Evolutionary conservation across 768 basidiomycete genomes (phyloP).

Genomic region (Boletus patriciae): DNA sequence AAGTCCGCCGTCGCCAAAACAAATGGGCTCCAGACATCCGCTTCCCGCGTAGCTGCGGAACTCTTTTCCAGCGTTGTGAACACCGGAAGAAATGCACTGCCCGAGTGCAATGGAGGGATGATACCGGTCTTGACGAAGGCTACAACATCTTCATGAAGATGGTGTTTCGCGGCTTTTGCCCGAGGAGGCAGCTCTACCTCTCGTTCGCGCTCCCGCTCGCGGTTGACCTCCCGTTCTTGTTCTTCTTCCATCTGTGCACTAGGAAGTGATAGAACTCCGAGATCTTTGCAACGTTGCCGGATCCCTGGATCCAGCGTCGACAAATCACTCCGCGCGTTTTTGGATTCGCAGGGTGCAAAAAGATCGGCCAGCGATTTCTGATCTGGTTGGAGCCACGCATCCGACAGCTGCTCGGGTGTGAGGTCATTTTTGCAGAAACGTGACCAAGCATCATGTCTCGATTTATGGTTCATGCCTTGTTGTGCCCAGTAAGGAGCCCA

Average conservation of each 20-base stretch:
- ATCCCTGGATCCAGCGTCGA: not conserved
- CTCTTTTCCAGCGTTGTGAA: constrained; percentile 4
- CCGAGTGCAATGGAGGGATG: constrained; percentile 3
- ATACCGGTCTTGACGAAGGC: constrained; percentile 29
- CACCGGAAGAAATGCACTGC: constrained; percentile 23
- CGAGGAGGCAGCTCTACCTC: constrained; percentile 37
- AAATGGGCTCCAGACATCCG: constrained; percentile 12
- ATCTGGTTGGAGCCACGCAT: constrained; percentile 41
- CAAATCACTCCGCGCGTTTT: not conserved
- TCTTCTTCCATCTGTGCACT: constrained; percentile 38
- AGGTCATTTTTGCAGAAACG: not conserved
- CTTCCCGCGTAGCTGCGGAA: constrained; percentile 13
- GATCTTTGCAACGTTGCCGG: constrained; percentile 3
- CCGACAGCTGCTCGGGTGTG: not conserved
- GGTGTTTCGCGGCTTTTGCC: constrained; percentile 18
- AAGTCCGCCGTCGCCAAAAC: constrained; percentile 14
- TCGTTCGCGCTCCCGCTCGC: constrained; percentile 42
- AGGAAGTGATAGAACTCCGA: constrained; percentile 9
- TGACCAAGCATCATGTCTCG: constrained; percentile 13
- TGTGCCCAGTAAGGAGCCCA: no score
- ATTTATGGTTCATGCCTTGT: constrained; percentile 29
- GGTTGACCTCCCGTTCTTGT: constrained; percentile 44
- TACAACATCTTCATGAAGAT: constrained; percentile 14
- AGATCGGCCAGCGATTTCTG: constrained; percentile 36
- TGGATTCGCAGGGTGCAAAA: constrained; percentile 19